Evolutionary conservation across 441 rosid genomes (phyloP).

Genomic region (Erodium texanum): DNA sequence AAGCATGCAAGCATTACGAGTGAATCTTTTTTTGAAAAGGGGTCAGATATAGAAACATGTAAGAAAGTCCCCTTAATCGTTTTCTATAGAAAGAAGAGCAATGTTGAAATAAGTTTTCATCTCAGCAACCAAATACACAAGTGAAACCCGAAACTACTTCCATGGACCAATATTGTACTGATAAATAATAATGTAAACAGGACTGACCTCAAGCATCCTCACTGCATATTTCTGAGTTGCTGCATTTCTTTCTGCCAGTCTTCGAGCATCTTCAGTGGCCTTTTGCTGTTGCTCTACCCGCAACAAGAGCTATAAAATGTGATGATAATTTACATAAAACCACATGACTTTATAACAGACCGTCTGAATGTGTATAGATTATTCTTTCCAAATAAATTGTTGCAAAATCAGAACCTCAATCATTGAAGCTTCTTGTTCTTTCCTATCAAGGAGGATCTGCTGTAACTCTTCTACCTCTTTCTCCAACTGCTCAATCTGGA

Average conservation of each 20-base stretch:
- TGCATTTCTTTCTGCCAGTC: slow-evolving; percentile 95
- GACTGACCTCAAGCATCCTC: slow-evolving; percentile 71
- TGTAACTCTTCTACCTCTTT: slow-evolving; percentile 39
- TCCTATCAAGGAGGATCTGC: slow-evolving; percentile 47
- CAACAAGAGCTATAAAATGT: slow-evolving; percentile 98
- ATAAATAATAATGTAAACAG: slow-evolving; percentile 10
- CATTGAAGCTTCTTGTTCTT: slow-evolving; percentile 62
- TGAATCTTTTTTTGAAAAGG: neutral
- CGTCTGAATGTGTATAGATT: neutral
- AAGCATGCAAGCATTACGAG: neutral
- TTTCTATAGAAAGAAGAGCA: neutral
- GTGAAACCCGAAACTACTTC: neutral
- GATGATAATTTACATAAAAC: too few relatives aligned
- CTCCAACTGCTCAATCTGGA: slow-evolving; percentile 55
- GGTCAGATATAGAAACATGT: neutral
- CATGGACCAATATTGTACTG: too few relatives aligned
- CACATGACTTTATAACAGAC: too few relatives aligned
- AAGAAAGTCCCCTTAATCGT: neutral
- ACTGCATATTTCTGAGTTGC: slow-evolving; percentile 87
- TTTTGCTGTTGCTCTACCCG: slow-evolving; percentile 97
- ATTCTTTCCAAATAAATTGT: neutral
- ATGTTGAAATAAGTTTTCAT: neutral
- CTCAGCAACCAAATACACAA: neutral
- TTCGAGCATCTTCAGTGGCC: slow-evolving; percentile 94
- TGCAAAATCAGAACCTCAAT: slow-evolving; percentile 33